These are phyloP conservation scores for Linum usitatissimum DNA, from an alignment of 345 rosid genomes.

Conservation along the genomic window DNA sequence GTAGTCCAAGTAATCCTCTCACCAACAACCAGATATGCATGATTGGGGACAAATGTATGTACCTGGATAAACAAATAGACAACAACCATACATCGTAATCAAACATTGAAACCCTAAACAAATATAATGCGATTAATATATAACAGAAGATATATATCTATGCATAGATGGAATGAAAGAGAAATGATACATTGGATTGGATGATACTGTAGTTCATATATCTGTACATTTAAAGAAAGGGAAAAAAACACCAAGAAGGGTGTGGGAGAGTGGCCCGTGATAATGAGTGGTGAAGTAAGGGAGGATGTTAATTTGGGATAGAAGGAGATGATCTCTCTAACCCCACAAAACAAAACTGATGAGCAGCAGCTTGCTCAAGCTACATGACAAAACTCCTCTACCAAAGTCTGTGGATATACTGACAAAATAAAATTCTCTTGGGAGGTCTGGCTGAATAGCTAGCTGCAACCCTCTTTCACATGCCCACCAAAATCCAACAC, in stretches of 20 bases:
- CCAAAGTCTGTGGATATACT: not conserved
- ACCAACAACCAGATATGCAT: slow-evolving; percentile 27
- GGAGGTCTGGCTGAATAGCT: not conserved
- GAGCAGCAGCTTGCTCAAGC: not conserved
- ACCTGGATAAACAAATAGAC: too few relatives aligned
- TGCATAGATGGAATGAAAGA: too few relatives aligned
- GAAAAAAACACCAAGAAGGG: too few relatives aligned
- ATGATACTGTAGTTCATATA: too few relatives aligned
- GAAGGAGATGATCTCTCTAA: not conserved
- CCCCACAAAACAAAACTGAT: not conserved
- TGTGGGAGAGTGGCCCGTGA: not conserved
- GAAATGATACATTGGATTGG: too few relatives aligned
- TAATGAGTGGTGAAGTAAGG: not conserved
- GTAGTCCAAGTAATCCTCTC: slow-evolving; percentile 25
- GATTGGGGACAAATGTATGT: not conserved
- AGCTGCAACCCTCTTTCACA: slow-evolving; percentile 11
- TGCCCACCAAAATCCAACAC: not conserved
- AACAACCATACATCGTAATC: not conserved
- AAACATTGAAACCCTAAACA: not conserved
- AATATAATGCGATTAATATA: not conserved
- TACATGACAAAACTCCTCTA: not conserved
- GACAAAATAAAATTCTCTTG: not conserved
- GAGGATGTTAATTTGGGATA: not conserved
- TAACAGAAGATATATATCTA: too few relatives aligned
- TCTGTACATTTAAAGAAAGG: not conserved